Conservation (phyloP, 306 rosid genomes). For the Cicer yamashitae region DNA sequence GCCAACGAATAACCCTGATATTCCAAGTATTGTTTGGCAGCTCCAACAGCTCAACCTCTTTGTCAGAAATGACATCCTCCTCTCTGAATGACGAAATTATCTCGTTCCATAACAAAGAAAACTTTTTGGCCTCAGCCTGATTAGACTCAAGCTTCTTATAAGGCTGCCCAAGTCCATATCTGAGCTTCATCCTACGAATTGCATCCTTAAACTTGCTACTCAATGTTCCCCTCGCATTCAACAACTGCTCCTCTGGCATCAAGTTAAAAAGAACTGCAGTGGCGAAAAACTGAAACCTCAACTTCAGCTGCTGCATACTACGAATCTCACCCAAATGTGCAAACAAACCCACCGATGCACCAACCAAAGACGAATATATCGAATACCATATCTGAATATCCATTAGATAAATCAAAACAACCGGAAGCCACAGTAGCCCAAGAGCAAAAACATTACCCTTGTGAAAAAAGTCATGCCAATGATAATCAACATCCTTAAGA, state of each 20-base stretch:
- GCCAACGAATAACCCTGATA: conserved; percentile 93
- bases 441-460: conserved; percentile 58
- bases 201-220: conserved; percentile 69
- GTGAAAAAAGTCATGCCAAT: conserved; percentile 61
- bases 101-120: conserved; percentile 94
- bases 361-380: conserved; percentile 86
- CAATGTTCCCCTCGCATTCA: conserved; percentile 70
- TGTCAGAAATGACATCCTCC: conserved; percentile 86
- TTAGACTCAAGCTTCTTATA: conserved; percentile 83
- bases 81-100: conserved; percentile 79
- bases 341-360: conserved; percentile 81
- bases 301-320: conserved; percentile 73
- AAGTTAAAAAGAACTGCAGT: conserved; percentile 87
- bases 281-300: conserved; percentile 93
- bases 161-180: conserved; percentile 89
- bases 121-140: conserved; percentile 77
- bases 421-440: conserved; percentile 83
- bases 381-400: conserved; percentile 96
- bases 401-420: conserved; percentile 83
- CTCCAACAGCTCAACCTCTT: conserved; percentile 82
- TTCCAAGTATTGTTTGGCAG: conserved; percentile 79
- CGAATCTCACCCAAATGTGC: conserved; percentile 95
- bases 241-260: conserved; percentile 87
- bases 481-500: conserved; percentile 51
- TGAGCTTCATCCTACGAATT: conserved; percentile 78